Percentiles rank a stretch among this genome's conserved stretches.
These are phyloP conservation scores for Backusella mclennaniae DNA, from an alignment of 192 early-diverging fungal species.

Conservation along the genomic window DNA sequence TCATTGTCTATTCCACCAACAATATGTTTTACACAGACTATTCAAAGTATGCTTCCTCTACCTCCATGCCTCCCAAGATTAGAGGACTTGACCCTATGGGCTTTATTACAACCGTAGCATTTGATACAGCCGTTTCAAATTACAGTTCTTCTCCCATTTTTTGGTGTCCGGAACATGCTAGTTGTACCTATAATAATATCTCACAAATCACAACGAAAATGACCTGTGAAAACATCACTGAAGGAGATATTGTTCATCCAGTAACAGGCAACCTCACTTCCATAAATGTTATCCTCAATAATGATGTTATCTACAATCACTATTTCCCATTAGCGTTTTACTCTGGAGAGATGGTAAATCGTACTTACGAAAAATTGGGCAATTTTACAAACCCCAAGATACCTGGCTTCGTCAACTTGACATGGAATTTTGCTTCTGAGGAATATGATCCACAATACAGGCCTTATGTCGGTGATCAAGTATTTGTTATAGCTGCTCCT, in stretches of 20 bases:
- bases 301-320: background rate
- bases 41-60: background rate
- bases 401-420: background rate
- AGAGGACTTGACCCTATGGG: background rate
- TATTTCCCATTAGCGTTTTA: background rate
- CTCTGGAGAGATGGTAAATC: background rate
- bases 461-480: slow-evolving; percentile 1
- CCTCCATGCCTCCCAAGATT: background rate
- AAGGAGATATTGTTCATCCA: background rate
- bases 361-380: background rate
- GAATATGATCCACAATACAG: slow-evolving; percentile 3
- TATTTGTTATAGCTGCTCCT: background rate
- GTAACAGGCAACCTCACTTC: background rate
- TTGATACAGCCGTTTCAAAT: background rate
- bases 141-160: background rate
- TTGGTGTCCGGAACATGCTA: background rate
- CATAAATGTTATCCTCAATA: background rate
- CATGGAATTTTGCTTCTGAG: background rate
- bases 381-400: background rate
- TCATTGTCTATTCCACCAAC: background rate
- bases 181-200: background rate
- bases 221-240: background rate
- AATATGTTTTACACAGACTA: slow-evolving; percentile 1
- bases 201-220: background rate
- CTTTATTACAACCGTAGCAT: background rate